Evolutionary conservation across 2,329 filamentous ascomycete species (phyloP), one percentile per base, ranked within the genome.

Genomic region (Aspergillus oerlinghausenensis): DNA sequence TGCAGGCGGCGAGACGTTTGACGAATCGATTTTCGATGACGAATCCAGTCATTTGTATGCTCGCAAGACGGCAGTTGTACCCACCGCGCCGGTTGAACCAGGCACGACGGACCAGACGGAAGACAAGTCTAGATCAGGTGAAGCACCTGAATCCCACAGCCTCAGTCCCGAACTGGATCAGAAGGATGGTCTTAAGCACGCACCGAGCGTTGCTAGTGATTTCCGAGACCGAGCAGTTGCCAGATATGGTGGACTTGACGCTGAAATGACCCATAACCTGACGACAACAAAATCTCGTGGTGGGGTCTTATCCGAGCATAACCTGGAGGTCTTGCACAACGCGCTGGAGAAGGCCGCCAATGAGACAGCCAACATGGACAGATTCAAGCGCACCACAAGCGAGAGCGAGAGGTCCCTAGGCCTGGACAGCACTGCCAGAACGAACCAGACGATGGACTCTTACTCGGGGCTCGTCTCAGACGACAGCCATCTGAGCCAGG

Each of bases 261-360:
- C 62, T 29, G 68, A 70, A 40, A 65, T 62, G 38, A 56, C 70
- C 23, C 60, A 66, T 28, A 65, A 69, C 21, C 55, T 52, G 70
- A 79, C 64, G 72, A 74, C 57, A 69, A 64, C 67, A 2, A 66
- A 72, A 23, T 60, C 65, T 11, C 66, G 70, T 50, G 67, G 67
- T 25, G 70, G 69, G 48, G 70, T 77, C 40, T 67, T 82, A 40
- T 82, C 81, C 25, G 79, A 83, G 65, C 78, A 81, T 38, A 85
- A 82, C 55, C 76, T 89, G 21, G 85, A 85, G 45, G 88, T 85
- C 1, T 93, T 97, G 66, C 92, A 96, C 68, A 88, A 88, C 52
- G 91, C 92, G 1, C 80, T 97, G 4, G 91, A 90, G 1, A 87
- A 89, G 49, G 93, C 92, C 6, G 88, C 91, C 9, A 87, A 88